Conservation (phyloP, 2,329 filamentous ascomycete species). For the Escovopsis weberi region DNA sequence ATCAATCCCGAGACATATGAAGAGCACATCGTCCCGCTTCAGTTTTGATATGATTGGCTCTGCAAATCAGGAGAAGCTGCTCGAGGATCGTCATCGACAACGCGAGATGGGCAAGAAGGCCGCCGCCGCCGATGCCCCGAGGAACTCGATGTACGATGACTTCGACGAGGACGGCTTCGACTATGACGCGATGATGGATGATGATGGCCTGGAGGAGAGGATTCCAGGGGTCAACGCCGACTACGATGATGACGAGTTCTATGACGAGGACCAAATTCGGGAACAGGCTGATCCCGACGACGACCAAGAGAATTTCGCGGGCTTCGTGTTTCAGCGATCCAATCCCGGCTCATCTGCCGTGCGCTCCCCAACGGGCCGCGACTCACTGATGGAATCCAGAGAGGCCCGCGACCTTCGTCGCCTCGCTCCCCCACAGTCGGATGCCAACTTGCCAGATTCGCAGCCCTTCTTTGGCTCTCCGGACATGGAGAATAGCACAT, state of each 20-base stretch:
- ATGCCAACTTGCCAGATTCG: too few species aligned
- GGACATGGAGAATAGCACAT: too few species aligned
- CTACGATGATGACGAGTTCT: slow-evolving; percentile 27
- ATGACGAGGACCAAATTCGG: slow-evolving; percentile 22
- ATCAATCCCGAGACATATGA: slow-evolving; percentile 48
- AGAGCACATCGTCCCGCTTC: slow-evolving; percentile 65
- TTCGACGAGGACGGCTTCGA: slow-evolving; percentile 47
- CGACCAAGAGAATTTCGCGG: slow-evolving; percentile 46
- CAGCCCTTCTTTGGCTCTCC: too few species aligned
- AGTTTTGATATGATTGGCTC: slow-evolving; percentile 69
- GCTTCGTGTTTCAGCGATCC: slow-evolving; percentile 43
- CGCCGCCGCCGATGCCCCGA: slow-evolving; percentile 19
- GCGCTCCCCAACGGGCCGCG: slow-evolving; percentile 33
- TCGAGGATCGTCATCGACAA: slow-evolving; percentile 60
- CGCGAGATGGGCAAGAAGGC: slow-evolving; percentile 47
- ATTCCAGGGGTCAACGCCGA: slow-evolving; percentile 45
- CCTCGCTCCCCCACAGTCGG: too few species aligned
- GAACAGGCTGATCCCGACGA: slow-evolving; percentile 32
- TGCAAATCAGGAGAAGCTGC: slow-evolving; percentile 50
- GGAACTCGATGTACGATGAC: slow-evolving; percentile 44
- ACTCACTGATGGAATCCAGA: slow-evolving; percentile 36
- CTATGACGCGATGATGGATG: slow-evolving; percentile 50
- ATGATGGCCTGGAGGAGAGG: slow-evolving; percentile 51
- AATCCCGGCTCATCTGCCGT: slow-evolving; percentile 32
- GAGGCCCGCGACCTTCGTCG: slow-evolving; percentile 23